Conservation (phyloP, 257 asterid species). For the Solanum arcanum region DNA sequence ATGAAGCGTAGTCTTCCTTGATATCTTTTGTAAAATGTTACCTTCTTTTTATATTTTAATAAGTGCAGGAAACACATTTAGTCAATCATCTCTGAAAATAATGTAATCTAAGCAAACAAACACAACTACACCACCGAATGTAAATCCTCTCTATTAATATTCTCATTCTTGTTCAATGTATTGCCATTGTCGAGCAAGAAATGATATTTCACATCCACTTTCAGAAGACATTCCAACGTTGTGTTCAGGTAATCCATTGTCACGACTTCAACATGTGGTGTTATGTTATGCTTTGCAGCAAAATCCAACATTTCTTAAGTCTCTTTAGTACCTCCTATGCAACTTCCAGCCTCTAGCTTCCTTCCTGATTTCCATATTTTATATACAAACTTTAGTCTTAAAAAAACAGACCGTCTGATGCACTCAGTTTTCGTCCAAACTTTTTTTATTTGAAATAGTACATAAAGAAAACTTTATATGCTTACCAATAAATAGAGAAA, state of each 20-base stretch:
- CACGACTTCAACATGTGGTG: no score
- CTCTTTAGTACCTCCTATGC: no score
- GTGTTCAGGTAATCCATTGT: no score
- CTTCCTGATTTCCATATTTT: background rate
- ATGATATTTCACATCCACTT: background rate
- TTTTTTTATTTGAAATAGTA: background rate
- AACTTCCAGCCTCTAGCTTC: background rate
- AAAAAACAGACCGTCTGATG: background rate
- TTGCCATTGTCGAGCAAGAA: background rate
- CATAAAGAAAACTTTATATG: background rate
- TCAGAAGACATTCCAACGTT: background rate
- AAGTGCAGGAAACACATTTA: background rate
- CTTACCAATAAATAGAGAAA: background rate
- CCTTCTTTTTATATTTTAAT: no score
- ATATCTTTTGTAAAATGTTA: no score
- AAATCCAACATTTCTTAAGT: no score
- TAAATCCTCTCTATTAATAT: background rate
- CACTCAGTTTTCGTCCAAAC: background rate
- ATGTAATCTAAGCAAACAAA: background rate
- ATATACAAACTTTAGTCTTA: background rate
- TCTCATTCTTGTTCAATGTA: background rate
- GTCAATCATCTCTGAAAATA: background rate
- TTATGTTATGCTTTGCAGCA: no score
- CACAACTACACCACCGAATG: background rate
- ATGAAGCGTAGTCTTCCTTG: no score